phyloP scores from a whole-genome alignment of 2,329 filamentous ascomycete genomes.

The Fusarium compactum region DNA sequence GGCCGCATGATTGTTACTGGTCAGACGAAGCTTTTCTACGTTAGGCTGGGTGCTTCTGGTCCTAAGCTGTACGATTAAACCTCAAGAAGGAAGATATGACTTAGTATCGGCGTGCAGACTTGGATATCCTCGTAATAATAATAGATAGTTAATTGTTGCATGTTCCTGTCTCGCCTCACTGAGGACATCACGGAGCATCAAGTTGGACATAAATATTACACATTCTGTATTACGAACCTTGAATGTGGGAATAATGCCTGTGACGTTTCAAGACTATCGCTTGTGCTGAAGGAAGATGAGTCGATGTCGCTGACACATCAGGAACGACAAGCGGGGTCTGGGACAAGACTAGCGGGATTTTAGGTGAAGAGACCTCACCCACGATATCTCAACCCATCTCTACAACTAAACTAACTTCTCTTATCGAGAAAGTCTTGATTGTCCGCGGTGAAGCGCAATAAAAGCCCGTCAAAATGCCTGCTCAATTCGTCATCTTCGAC shows the following conservation, averaged over 20 bases:
- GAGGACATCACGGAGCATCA: too few species aligned
- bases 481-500: conserved; percentile 16
- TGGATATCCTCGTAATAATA: too few species aligned
- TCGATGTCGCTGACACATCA: neutral
- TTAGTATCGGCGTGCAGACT: too few species aligned
- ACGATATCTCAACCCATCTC: neutral
- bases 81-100: fast-evolving
- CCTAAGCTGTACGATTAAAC: conserved; percentile 8
- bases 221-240: too few species aligned
- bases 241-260: too few species aligned
- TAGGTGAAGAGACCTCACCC: neutral
- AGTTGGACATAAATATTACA: too few species aligned
- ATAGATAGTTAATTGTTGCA: too few species aligned
- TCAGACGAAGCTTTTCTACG: conserved; percentile 52
- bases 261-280: too few species aligned
- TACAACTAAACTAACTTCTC: too few species aligned
- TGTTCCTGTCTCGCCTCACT: too few species aligned
- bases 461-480: neutral
- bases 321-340: neutral
- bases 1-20: conserved; percentile 53
- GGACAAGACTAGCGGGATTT: neutral
- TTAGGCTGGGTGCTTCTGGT: conserved; percentile 23
- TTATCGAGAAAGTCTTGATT: fast-evolving
- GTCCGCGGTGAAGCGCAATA: too few species aligned
- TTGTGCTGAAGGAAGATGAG: too few species aligned